Conservation (phyloP, 2,329 filamentous ascomycete species). For the Aspergillus fischeri region DNA sequence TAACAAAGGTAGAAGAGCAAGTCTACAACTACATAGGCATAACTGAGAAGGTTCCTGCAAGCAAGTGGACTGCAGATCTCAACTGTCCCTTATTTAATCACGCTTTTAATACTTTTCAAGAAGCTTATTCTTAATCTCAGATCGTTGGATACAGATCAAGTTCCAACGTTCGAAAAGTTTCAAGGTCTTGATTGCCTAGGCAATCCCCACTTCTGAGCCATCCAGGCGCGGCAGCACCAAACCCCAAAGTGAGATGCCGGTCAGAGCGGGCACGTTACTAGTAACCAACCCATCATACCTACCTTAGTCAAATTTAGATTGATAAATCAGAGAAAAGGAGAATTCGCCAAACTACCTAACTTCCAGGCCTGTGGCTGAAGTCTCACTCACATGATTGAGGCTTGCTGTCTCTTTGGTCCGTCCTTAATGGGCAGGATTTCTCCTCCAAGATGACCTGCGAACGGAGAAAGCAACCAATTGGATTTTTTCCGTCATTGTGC, state of each 20-base stretch:
- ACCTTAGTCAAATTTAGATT: neutral
- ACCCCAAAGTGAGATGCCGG: neutral
- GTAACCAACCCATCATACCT: neutral
- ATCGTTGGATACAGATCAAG: neutral
- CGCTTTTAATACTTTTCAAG: neutral
- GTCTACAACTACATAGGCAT: neutral
- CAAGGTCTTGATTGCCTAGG: neutral
- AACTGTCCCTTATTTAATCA: neutral
- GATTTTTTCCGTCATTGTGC: slow-evolving; percentile 1
- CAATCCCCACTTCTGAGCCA: neutral
- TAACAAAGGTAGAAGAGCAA: neutral
- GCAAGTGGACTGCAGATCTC: neutral
- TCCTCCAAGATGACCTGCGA: neutral
- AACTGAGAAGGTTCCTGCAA: neutral
- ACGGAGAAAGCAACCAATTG: slow-evolving; percentile 6
- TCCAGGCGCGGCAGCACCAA: neutral
- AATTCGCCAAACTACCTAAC: neutral
- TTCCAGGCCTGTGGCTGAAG: slow-evolving; percentile 3
- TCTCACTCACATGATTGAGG: slow-evolving; percentile 5
- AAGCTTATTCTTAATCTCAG: neutral
- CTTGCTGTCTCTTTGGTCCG: slow-evolving; percentile 5
- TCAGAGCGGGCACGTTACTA: neutral
- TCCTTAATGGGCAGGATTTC: slow-evolving; percentile 2
- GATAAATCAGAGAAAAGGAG: neutral
- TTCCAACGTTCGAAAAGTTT: neutral